Evolutionary conservation across 495 filamentous ascomycete genomes (phyloP).

Genomic region (Letharia lupina): DNA sequence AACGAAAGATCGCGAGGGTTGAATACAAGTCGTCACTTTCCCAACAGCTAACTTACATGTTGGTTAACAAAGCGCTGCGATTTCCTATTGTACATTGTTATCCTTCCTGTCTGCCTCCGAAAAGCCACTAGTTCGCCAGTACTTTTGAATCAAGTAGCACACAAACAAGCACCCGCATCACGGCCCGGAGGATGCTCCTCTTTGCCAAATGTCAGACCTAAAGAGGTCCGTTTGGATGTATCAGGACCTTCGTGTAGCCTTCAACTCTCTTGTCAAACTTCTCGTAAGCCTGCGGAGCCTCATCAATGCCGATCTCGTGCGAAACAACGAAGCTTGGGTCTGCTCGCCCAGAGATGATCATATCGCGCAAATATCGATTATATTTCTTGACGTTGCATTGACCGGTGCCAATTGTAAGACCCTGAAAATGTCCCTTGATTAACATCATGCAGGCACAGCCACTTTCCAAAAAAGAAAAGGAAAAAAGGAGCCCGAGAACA

Average conservation of each 20-base stretch:
- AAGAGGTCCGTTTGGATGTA: constrained; percentile 17
- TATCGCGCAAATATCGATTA: constrained; percentile 48
- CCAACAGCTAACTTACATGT: background rate
- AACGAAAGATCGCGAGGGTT: background rate
- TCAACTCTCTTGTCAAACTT: constrained; percentile 44
- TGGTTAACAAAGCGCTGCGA: background rate
- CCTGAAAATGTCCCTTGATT: constrained; percentile 25
- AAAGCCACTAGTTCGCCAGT: background rate
- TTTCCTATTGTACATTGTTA: background rate
- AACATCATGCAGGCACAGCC: background rate
- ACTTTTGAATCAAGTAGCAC: background rate
- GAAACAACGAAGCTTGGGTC: constrained; percentile 52
- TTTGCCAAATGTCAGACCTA: background rate
- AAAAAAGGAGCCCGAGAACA: no score
- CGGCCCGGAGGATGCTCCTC: background rate
- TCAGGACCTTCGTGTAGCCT: constrained; percentile 42
- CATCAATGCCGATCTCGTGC: constrained; percentile 47
- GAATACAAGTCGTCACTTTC: background rate
- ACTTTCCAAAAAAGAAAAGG: background rate
- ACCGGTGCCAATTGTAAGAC: constrained; percentile 42
- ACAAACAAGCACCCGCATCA: background rate
- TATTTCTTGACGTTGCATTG: constrained; percentile 56
- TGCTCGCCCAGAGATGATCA: constrained; percentile 50
- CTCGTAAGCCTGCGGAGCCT: constrained; percentile 42
- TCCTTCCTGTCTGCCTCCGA: background rate